Percentiles rank a stretch among this genome's conserved stretches.
These are phyloP conservation scores for Cladosporium oxysporum DNA, from an alignment of 2,329 filamentous ascomycete species.

Conservation along the genomic window DNA sequence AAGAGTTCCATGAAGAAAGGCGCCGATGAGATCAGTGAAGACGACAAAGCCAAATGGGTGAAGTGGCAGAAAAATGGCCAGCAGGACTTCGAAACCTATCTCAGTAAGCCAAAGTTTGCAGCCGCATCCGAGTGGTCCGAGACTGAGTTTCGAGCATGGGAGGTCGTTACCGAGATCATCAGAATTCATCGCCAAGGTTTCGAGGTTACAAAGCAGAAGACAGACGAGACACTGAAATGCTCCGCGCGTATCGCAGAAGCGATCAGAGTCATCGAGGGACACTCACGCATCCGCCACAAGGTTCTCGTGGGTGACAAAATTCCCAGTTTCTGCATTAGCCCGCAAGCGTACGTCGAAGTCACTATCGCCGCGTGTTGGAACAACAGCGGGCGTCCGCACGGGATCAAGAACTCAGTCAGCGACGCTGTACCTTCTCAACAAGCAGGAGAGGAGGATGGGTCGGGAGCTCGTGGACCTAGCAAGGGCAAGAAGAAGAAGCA, in stretches of 20 bases:
- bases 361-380: neutral
- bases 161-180: neutral
- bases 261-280: neutral
- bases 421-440: neutral
- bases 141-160: neutral
- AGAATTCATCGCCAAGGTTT: neutral
- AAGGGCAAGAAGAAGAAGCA: neutral
- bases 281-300: neutral
- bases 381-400: slow-evolving; percentile 1
- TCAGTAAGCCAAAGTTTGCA: neutral
- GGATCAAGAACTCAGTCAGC: neutral
- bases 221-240: neutral
- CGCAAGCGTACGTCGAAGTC: neutral
- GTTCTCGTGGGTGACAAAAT: neutral
- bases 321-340: neutral
- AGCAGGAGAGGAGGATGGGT: neutral
- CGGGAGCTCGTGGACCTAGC: neutral
- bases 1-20: neutral
- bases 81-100: neutral
- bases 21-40: neutral
- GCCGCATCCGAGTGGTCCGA: neutral
- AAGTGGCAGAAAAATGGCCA: slow-evolving; percentile 1
- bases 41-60: neutral
- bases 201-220: neutral
- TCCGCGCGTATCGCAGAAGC: neutral